A percentile compares a stretch with the other conserved stretches of the same genome.
These are phyloP conservation scores for Brassica nigra DNA, from an alignment of 345 rosid genomes.

Conservation along the genomic window DNA sequence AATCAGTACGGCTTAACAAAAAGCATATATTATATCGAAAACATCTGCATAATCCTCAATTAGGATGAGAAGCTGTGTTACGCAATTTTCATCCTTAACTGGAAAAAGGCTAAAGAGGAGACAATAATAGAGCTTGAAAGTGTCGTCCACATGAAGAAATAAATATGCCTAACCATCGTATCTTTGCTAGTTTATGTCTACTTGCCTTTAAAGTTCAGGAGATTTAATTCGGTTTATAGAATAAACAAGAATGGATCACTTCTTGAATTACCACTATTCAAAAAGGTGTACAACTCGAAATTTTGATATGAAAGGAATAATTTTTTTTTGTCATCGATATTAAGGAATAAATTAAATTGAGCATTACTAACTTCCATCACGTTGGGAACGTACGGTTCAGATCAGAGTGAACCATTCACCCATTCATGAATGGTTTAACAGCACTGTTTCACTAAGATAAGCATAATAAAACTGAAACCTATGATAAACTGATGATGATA, in stretches of 20 bases:
- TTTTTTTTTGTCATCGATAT: too few species aligned
- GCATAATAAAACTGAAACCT: not conserved
- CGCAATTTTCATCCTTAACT: not conserved
- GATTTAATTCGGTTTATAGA: not conserved
- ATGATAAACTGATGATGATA: too few species aligned
- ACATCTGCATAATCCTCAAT: not conserved
- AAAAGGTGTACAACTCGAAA: not conserved
- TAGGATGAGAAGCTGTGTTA: not conserved
- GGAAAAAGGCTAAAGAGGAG: not conserved
- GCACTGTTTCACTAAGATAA: not conserved
- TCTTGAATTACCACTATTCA: not conserved
- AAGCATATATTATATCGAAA: not conserved
- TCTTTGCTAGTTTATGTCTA: not conserved
- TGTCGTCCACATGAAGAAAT: not conserved
- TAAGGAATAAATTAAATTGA: not conserved
- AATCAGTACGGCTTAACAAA: not conserved
- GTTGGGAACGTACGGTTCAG: not conserved
- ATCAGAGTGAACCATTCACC: not conserved
- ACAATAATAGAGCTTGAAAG: conserved; percentile 3
- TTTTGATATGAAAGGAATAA: too few species aligned
- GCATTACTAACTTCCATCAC: not conserved
- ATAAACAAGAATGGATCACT: not conserved
- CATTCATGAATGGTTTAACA: not conserved
- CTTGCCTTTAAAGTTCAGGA: not conserved
- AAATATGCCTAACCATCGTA: not conserved